These are phyloP conservation scores for Nissolia schottii DNA, from an alignment of 306 rosid genomes.

Conservation along the genomic window DNA sequence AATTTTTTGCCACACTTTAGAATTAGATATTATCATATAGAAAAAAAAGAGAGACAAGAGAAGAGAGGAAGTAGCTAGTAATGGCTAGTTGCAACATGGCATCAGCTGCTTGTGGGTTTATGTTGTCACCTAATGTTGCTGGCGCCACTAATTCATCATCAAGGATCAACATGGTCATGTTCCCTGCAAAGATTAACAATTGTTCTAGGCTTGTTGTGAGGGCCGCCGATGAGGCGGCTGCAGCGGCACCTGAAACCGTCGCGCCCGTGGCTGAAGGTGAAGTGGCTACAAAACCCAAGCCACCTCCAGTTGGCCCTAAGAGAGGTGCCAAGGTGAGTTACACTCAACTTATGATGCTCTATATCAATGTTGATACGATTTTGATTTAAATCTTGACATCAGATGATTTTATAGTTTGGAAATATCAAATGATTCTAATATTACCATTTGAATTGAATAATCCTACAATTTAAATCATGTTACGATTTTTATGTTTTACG, in stretches of 20 bases:
- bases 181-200: constrained; percentile 38
- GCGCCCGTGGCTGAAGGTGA: constrained; percentile 27
- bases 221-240: constrained; percentile 47
- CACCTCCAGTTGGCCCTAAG: constrained; percentile 77
- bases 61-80: background rate
- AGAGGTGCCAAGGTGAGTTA: constrained; percentile 70
- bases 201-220: constrained; percentile 47
- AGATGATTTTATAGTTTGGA: no score
- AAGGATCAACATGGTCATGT: constrained; percentile 23
- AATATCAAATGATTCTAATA: no score
- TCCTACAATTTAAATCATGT: no score
- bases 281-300: constrained; percentile 49
- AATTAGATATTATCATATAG: background rate
- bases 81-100: constrained; percentile 66
- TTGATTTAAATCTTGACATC: no score
- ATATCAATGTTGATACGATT: no score
- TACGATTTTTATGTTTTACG: no score
- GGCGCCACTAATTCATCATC: constrained; percentile 34
- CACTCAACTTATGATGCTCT: background rate
- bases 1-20: constrained; percentile 4
- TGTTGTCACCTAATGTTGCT: constrained; percentile 41
- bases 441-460: no score
- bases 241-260: constrained; percentile 40
- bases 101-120: constrained; percentile 72
- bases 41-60: background rate